Conservation (phyloP, 192 early-diverging fungal species). For the Entomortierella beljakovae region DNA sequence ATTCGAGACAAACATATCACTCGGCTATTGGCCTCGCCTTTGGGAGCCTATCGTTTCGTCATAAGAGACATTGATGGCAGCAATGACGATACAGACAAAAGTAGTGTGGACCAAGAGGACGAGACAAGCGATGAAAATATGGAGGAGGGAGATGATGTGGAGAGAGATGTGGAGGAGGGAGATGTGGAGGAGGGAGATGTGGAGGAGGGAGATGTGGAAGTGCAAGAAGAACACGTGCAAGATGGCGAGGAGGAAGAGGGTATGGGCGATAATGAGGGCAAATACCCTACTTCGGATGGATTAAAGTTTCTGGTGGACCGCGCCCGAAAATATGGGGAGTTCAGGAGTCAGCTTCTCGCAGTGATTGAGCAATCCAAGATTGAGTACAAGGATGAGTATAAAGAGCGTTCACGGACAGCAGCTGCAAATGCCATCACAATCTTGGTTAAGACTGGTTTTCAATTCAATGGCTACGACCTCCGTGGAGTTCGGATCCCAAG, state of each 20-base stretch:
- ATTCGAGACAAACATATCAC: background rate
- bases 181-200: too few relatives aligned
- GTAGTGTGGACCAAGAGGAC: too few relatives aligned
- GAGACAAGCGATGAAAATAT: too few relatives aligned
- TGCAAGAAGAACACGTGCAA: too few relatives aligned
- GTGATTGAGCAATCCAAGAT: background rate
- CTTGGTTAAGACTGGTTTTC: background rate
- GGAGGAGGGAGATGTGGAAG: too few relatives aligned
- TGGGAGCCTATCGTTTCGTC: background rate
- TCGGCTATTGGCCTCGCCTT: background rate
- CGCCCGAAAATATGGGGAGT: background rate
- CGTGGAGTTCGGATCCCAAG: background rate
- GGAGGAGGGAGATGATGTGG: too few relatives aligned
- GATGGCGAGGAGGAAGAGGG: too few relatives aligned
- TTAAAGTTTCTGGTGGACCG: background rate
- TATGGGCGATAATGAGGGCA: too few relatives aligned
- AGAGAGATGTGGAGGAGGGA: too few relatives aligned
- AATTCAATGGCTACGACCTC: background rate
- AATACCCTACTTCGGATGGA: background rate
- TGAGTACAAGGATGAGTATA: too few relatives aligned
- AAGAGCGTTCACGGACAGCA: background rate
- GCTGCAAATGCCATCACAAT: slow-evolving; percentile 1
- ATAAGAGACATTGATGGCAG: too few relatives aligned
- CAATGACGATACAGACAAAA: too few relatives aligned
- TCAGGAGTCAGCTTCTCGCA: background rate